A percentile compares a stretch with the other conserved stretches of the same genome.
These are phyloP conservation scores for Aspergillus saccharolyticus DNA, from an alignment of 495 filamentous ascomycete genomes.

Conservation along the genomic window DNA sequence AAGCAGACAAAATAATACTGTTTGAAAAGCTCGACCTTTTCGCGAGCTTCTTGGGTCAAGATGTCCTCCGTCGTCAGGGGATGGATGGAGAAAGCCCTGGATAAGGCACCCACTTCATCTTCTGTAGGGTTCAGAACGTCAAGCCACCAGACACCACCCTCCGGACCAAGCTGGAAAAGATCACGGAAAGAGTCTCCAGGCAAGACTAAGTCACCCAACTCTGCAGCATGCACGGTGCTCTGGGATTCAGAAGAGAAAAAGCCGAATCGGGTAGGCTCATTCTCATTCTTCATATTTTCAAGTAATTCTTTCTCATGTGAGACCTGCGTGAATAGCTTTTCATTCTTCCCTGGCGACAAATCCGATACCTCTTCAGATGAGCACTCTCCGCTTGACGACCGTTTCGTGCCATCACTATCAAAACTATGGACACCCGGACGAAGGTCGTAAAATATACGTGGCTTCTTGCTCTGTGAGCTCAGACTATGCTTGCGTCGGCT, in stretches of 20 bases:
- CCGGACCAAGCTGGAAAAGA: constrained; percentile 75
- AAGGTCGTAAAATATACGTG: constrained; percentile 62
- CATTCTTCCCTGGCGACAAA: constrained; percentile 16
- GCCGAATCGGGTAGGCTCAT: constrained; percentile 73
- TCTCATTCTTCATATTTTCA: constrained; percentile 35
- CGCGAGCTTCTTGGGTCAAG: constrained; percentile 83
- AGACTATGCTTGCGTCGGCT: constrained; percentile 47
- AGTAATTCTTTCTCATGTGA: constrained; percentile 32
- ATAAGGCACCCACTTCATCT: constrained; percentile 82
- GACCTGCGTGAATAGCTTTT: constrained; percentile 22
- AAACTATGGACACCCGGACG: constrained; percentile 35
- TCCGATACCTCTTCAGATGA: constrained; percentile 22
- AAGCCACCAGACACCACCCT: constrained; percentile 86
- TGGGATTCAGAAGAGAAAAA: constrained; percentile 95
- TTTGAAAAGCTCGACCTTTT: constrained; percentile 97
- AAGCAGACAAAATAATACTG: constrained; percentile 98
- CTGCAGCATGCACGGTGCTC: constrained; percentile 81
- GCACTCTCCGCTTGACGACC: constrained; percentile 24
- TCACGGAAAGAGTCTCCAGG: constrained; percentile 85
- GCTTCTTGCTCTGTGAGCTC: constrained; percentile 44
- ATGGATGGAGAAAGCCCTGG: constrained; percentile 87
- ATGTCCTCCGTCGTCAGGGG: constrained; percentile 95
- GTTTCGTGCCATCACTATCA: constrained; percentile 27
- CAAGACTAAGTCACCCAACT: constrained; percentile 79
- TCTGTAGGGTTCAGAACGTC: constrained; percentile 87